phyloP scores from a whole-genome alignment of 441 rosid genomes.

The Populus hybrid region DNA sequence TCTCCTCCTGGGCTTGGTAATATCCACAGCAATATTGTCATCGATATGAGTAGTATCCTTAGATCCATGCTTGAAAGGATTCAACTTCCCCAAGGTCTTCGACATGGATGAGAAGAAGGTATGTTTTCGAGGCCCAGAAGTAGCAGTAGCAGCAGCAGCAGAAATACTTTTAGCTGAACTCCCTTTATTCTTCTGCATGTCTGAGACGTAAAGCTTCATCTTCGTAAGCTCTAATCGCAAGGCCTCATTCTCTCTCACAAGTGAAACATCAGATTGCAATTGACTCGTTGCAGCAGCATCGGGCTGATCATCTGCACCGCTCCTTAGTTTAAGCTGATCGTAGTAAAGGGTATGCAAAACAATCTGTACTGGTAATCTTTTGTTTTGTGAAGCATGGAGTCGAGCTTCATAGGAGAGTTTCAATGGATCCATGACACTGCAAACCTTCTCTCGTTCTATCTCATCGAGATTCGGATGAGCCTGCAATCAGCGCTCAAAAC shows the following conservation, averaged over 20 bases:
- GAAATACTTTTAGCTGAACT: slow-evolving; percentile 14
- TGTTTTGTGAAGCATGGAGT: too few relatives aligned
- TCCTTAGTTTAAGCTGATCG: slow-evolving; percentile 71
- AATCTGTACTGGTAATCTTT: slow-evolving; percentile 64
- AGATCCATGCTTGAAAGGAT: slow-evolving; percentile 75
- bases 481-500: too few relatives aligned
- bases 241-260: slow-evolving; percentile 76
- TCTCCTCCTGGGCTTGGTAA: background rate
- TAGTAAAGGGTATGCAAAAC: slow-evolving; percentile 68
- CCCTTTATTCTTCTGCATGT: slow-evolving; percentile 43
- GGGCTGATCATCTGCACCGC: slow-evolving; percentile 42
- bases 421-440: too few relatives aligned
- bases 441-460: too few relatives aligned
- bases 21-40: background rate
- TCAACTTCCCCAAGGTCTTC: slow-evolving; percentile 72
- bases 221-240: slow-evolving; percentile 65
- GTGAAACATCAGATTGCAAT: slow-evolving; percentile 54
- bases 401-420: too few relatives aligned
- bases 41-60: slow-evolving; percentile 50
- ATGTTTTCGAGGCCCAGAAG: slow-evolving; percentile 23
- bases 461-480: too few relatives aligned
- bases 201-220: slow-evolving; percentile 72
- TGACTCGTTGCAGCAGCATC: slow-evolving; percentile 47
- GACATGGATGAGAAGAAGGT: slow-evolving; percentile 81
- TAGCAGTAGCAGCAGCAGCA: background rate